Conservation (phyloP, 2,329 filamentous ascomycete species). For the Talaromyces sp. region DNA sequence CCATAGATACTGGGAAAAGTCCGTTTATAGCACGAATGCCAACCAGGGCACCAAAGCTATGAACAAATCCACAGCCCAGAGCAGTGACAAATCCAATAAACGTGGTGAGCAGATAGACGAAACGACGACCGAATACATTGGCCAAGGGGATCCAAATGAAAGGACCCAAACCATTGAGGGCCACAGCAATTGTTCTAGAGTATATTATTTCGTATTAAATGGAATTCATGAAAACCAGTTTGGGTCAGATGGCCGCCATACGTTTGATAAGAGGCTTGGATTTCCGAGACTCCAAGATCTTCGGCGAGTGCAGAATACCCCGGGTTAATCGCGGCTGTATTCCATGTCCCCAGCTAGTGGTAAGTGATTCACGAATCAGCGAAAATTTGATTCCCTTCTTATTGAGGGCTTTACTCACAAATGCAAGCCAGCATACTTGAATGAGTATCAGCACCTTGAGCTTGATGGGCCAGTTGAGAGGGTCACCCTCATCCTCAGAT, state of each 20-base stretch:
- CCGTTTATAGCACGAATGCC: constrained; percentile 4
- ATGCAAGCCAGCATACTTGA: constrained; percentile 7
- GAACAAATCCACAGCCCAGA: constrained; percentile 4
- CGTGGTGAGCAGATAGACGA: constrained; percentile 4
- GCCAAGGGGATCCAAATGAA: constrained; percentile 6
- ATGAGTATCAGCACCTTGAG: constrained; percentile 1
- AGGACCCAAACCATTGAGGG: constrained; percentile 3
- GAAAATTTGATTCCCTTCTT: not conserved
- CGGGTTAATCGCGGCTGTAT: constrained; percentile 2
- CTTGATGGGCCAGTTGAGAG: constrained; percentile 4
- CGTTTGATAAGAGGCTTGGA: constrained; percentile 4
- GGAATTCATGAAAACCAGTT: not conserved
- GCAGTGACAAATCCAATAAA: constrained; percentile 3
- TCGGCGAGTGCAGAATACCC: not conserved
- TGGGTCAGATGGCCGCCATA: not conserved
- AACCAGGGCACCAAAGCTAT: constrained; percentile 4
- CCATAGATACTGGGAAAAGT: constrained; percentile 5
- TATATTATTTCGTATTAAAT: not conserved
- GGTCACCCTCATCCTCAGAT: constrained; percentile 6
- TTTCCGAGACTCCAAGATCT: not conserved
- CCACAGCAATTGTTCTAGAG: constrained; percentile 2
- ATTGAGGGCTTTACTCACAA: not conserved
- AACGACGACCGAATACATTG: constrained; percentile 6
- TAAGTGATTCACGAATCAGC: not conserved
- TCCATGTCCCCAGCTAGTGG: constrained; percentile 4